Percentiles rank a stretch among this genome's conserved stretches.
Evolutionary conservation across 1,139 yeast genomes (phyloP).

Genomic region (Yamadazyma blattariae): DNA sequence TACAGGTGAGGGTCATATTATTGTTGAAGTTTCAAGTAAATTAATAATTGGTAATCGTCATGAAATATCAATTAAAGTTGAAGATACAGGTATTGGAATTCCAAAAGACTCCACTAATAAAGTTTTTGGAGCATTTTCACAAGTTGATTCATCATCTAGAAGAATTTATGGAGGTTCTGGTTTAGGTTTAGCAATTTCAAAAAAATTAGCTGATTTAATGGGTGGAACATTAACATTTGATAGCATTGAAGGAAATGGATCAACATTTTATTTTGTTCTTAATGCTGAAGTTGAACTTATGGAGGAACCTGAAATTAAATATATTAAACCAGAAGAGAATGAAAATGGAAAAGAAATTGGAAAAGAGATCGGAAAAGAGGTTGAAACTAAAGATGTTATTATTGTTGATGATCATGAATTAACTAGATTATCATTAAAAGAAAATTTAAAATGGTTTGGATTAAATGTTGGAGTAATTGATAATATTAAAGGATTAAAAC

Average conservation of each 20-base stretch:
- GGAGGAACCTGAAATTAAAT: constrained; percentile 16
- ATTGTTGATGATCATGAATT: constrained; percentile 33
- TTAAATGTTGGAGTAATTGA: constrained; percentile 22
- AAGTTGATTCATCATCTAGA: constrained; percentile 58
- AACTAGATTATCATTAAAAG: constrained; percentile 30
- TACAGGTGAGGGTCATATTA: constrained; percentile 46
- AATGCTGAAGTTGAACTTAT: constrained; percentile 26
- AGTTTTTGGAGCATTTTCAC: constrained; percentile 59
- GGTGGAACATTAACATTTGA: constrained; percentile 54
- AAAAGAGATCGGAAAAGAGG: constrained; percentile 8
- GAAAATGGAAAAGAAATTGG: constrained; percentile 8
- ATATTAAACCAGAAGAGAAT: background rate
- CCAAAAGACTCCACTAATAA: constrained; percentile 46
- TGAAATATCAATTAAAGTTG: constrained; percentile 42
- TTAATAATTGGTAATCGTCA: constrained; percentile 31
- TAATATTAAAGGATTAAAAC: constrained; percentile 1
- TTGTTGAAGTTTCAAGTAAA: constrained; percentile 35
- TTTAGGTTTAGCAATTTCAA: constrained; percentile 57
- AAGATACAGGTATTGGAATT: constrained; percentile 64
- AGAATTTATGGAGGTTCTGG: constrained; percentile 62
- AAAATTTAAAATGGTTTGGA: constrained; percentile 29
- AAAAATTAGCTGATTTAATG: constrained; percentile 57
- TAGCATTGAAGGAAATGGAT: constrained; percentile 50
- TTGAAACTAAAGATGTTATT: background rate
- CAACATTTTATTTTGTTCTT: constrained; percentile 45